These are phyloP conservation scores for Fusarium foetens DNA, from an alignment of 2,329 filamentous ascomycete genomes.

Conservation along the genomic window DNA sequence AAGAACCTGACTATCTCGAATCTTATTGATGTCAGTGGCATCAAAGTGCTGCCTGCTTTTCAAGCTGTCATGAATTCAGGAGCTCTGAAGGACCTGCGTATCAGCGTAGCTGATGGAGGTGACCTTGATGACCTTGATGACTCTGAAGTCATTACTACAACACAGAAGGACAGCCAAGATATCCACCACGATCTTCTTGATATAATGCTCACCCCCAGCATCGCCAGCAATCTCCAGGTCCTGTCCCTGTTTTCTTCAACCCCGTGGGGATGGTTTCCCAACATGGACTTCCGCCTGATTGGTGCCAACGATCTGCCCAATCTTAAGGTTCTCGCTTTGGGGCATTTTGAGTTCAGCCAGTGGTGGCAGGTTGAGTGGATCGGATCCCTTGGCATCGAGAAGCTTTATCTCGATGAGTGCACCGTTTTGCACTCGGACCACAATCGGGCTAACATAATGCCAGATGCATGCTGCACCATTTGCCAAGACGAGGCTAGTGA, in stretches of 20 bases:
- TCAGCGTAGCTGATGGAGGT: not conserved
- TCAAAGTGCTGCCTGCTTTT: not conserved
- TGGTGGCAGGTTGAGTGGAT: constrained; percentile 60
- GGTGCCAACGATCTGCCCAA: constrained; percentile 45
- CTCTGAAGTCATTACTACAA: no score
- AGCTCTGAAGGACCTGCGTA: not conserved
- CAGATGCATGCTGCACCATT: no score
- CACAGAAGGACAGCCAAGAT: no score
- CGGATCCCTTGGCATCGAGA: constrained; percentile 47
- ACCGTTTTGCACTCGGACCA: constrained; percentile 41
- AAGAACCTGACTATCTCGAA: constrained; percentile 11
- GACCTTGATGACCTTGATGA: not conserved
- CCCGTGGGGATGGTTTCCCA: constrained; percentile 54
- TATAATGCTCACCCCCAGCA: constrained; percentile 31
- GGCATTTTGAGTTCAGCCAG: constrained; percentile 54
- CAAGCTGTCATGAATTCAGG: not conserved
- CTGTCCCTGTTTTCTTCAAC: constrained; percentile 51
- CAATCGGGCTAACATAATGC: not conserved
- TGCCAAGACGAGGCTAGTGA: not conserved
- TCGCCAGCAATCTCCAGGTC: constrained; percentile 44
- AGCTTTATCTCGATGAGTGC: constrained; percentile 56
- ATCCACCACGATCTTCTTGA: not conserved
- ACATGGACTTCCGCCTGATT: constrained; percentile 47
- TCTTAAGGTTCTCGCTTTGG: constrained; percentile 52
- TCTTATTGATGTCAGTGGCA: not conserved